Conservation (phyloP, 352 stramenopile species). For the Globisporangium parvum region DNA sequence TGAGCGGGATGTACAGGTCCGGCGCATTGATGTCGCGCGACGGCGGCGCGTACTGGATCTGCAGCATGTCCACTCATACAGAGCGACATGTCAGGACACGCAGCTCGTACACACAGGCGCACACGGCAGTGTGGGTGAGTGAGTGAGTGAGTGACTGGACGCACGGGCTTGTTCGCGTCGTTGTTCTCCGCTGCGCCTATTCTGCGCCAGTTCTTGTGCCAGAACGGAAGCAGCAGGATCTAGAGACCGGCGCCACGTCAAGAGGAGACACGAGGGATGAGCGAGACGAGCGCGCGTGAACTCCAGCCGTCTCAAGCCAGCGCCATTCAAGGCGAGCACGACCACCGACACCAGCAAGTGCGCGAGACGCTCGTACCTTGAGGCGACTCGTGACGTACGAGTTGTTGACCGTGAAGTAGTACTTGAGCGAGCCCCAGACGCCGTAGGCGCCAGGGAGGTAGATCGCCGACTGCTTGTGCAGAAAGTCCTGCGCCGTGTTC, state of each 20-base stretch:
- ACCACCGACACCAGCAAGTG: background rate
- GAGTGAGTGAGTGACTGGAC: too few relatives aligned
- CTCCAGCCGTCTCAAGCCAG: background rate
- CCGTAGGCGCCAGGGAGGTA: conserved; percentile 77
- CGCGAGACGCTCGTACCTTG: conserved; percentile 37
- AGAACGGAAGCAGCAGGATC: conserved; percentile 84
- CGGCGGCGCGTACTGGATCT: conserved; percentile 87
- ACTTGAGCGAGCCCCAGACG: conserved; percentile 79
- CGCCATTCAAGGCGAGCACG: background rate
- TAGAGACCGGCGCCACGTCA: conserved; percentile 10
- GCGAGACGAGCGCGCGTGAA: background rate
- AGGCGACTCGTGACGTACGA: conserved; percentile 84
- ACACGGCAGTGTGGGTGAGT: too few relatives aligned
- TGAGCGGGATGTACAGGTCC: conserved; percentile 98
- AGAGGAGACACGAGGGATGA: background rate
- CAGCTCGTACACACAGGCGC: too few relatives aligned
- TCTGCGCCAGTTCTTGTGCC: conserved; percentile 83
- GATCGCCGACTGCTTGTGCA: conserved; percentile 77
- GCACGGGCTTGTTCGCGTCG: conserved; percentile 57
- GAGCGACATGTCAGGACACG: background rate
- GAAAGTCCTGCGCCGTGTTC: conserved; percentile 78
- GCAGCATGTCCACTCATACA: conserved; percentile 9
- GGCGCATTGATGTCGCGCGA: conserved; percentile 95
- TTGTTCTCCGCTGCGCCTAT: conserved; percentile 47
- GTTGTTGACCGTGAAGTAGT: conserved; percentile 90